Conservation (phyloP, 192 early-diverging fungal species). For the Tieghemiomyces parasiticus region DNA sequence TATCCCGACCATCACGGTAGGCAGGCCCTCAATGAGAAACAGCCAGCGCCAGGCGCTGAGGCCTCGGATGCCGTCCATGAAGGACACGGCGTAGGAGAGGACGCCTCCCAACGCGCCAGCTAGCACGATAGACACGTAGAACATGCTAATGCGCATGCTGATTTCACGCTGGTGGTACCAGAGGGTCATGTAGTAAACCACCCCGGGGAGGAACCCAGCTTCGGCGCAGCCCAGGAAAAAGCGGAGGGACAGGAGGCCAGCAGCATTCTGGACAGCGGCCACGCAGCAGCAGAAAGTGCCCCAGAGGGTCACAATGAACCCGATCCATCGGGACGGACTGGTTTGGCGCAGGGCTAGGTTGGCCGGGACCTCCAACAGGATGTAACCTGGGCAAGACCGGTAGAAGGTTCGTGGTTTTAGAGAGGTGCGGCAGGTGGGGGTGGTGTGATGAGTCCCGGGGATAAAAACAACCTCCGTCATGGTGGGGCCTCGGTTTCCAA, state of each 20-base stretch:
- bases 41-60: conserved; percentile 24
- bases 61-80: conserved; percentile 19
- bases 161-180: conserved; percentile 33
- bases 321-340: conserved; percentile 25
- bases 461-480: too few species aligned
- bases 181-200: conserved; percentile 36
- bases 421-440: too few species aligned
- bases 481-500: too few species aligned
- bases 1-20: conserved; percentile 28
- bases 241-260: conserved; percentile 24
- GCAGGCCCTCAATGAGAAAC: conserved; percentile 39
- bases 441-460: too few species aligned
- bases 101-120: conserved; percentile 31
- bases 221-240: conserved; percentile 27
- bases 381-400: conserved; percentile 16
- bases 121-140: conserved; percentile 28
- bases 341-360: conserved; percentile 34
- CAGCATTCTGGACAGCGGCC: conserved; percentile 42
- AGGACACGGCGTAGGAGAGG: conserved; percentile 17
- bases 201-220: conserved; percentile 63
- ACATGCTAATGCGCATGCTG: conserved; percentile 24
- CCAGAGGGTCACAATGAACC: conserved; percentile 26
- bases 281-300: conserved; percentile 29
- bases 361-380: conserved; percentile 46
- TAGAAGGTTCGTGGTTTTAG: too few species aligned